Percentiles rank a stretch among this genome's conserved stretches.
Conservation (phyloP, 768 basidiomycete genomes). For the Trametes cingulata region DNA sequence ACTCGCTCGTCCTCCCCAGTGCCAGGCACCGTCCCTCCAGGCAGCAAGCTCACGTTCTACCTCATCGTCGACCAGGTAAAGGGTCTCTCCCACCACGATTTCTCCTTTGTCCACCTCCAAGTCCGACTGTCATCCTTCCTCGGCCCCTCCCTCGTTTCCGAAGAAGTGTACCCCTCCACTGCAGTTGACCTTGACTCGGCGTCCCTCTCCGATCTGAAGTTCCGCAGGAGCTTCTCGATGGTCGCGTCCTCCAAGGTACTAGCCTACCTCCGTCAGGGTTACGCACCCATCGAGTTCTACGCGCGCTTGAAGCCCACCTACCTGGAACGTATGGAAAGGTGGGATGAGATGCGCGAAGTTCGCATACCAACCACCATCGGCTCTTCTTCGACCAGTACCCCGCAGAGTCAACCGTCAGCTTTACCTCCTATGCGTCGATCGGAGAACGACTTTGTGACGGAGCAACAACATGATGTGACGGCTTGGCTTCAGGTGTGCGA, state of each 20-base stretch:
- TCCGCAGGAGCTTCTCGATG: slow-evolving; percentile 81
- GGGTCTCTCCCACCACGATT: slow-evolving; percentile 89
- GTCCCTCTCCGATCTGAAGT: slow-evolving; percentile 76
- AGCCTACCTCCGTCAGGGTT: slow-evolving; percentile 69
- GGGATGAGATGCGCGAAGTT: slow-evolving; percentile 92
- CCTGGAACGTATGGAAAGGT: slow-evolving; percentile 84
- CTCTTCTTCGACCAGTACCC: slow-evolving; percentile 23
- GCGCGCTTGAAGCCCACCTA: slow-evolving; percentile 81
- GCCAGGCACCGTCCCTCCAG: slow-evolving; percentile 64
- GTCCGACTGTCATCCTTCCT: slow-evolving; percentile 85
- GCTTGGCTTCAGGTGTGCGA: slow-evolving; percentile 87
- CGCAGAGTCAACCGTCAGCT: slow-evolving; percentile 43
- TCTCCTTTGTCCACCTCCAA: slow-evolving; percentile 83
- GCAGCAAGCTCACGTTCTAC: slow-evolving; percentile 83
- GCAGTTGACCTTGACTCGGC: slow-evolving; percentile 72
- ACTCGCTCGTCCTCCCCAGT: slow-evolving; percentile 78
- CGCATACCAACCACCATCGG: slow-evolving; percentile 43
- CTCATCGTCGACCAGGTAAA: slow-evolving; percentile 85
- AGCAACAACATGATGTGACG: slow-evolving; percentile 89
- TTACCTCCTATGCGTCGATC: slow-evolving; percentile 85
- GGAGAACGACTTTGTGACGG: slow-evolving; percentile 87
- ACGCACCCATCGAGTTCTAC: slow-evolving; percentile 90
- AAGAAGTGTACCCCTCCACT: slow-evolving; percentile 81
- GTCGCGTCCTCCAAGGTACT: slow-evolving; percentile 73
- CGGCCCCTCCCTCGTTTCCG: slow-evolving; percentile 64